Evolutionary conservation across 192 early-diverging fungal species (phyloP), one percentile per base, ranked within the genome.

Genomic region (Phycomyces blakesleeanus): DNA sequence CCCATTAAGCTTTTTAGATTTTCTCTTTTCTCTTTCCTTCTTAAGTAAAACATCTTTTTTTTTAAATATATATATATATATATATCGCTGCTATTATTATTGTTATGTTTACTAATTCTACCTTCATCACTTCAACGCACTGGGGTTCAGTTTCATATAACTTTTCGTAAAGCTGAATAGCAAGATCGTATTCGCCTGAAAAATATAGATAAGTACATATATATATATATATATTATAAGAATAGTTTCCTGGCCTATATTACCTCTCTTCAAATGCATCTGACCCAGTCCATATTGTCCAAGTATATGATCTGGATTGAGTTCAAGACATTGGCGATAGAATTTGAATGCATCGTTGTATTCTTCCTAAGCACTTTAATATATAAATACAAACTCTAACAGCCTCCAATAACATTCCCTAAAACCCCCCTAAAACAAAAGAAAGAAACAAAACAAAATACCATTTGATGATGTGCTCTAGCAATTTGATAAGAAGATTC

Each of bases 251-350:
- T 7, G 7, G 29, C 7, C 14, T 5, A 56, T 22, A 22, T 26
- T 66, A 83, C 85, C 81, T 76, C 64, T 59, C 26, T 73, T 75
- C 10, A 93, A 68, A 34, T 86, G 78, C 71, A 89, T 85, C 70
- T 94, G 88, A 1, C 89, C 92, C 42, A 93, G 67, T 2, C 88
- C 88, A 69, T 86, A 96, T 64, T 85, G 87, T 18, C 87, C 84
- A 59, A 87, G 38, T 1, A 80, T 49, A 56, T 93, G 89, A 12
- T 78, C 69, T 3, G 86, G 82, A 78, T 93, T 88, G 62, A 88
- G 74, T 9, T 68, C 69, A 15, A 85, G 71, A 21, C 88, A 81
- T 62, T 89, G 76, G 50, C 73, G 53, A 73, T 92, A 95, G 49
- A 80, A 78, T 21, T 87, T 79, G 21, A 77, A 83, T 1, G 95